Evolutionary conservation across 2,329 filamentous ascomycete species (phyloP).

Genomic region (Pseudocercospora cruenta): DNA sequence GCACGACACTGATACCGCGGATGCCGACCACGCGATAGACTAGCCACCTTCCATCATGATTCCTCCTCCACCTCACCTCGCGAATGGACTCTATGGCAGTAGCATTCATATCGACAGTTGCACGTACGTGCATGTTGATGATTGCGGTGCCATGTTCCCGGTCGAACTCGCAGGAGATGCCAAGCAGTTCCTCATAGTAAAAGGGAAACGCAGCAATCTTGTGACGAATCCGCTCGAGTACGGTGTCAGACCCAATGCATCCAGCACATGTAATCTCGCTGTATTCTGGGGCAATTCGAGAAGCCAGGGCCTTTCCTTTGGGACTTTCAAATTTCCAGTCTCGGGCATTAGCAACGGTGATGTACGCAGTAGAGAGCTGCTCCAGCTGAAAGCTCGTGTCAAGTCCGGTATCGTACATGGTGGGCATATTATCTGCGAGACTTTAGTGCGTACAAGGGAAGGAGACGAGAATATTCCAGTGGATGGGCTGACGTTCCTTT

Average conservation of each 20-base stretch:
- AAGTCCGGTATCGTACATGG: not conserved
- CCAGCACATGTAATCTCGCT: not conserved
- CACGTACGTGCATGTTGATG: not conserved
- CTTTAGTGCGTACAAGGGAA: not conserved
- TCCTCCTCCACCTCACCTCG: not conserved
- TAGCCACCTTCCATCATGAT: not conserved
- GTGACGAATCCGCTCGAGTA: not conserved
- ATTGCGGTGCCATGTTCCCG: not conserved
- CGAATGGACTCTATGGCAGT: not conserved
- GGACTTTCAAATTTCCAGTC: not conserved
- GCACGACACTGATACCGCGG: not conserved
- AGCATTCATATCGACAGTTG: not conserved
- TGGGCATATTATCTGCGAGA: not conserved
- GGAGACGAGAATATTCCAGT: not conserved
- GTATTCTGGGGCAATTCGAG: not conserved
- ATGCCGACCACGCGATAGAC: not conserved
- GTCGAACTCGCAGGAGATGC: not conserved
- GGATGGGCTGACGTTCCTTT: too few species aligned
- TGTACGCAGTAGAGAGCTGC: not conserved
- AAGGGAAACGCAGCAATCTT: not conserved
- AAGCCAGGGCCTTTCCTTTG: not conserved
- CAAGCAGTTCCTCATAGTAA: not conserved
- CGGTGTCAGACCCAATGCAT: not conserved
- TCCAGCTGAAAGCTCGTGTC: not conserved
- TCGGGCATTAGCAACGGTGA: not conserved